Base-by-base conservation (phyloP, 1,139 yeast genomes). In the Candida pseudoviswanathii region DNA sequence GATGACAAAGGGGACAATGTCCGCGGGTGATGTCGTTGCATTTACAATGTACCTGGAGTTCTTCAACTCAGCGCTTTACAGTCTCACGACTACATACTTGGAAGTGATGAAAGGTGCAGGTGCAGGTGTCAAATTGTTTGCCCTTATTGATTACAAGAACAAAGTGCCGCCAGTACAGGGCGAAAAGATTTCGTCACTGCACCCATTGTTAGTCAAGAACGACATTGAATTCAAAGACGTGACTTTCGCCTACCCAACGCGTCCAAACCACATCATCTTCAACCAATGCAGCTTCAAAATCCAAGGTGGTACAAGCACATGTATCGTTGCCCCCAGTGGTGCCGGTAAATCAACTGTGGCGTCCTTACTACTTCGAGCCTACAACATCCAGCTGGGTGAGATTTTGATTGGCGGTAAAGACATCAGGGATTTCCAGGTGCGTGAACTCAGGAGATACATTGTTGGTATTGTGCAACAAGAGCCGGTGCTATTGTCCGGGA, bases 321-420 rank as follows among this genome's bases (percentile, higher is more conserved):
- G 97, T 61, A 78, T 91, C 48, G 97, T 90, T 11, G 97, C 97
- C 1, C 89, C 94, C 11, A 88, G 96, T 21, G 97, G 97, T 0
- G 85, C 95, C 50, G 97, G 97, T 21, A 91, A 91, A 63, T 87
- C 96, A 4, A 91, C 97, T 0, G 79, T 91, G 34, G 86, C 92
- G 1, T 82, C 90, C 5, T 68, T 91, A 44, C 67, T 91, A 24
- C 74, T 90, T 54, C 77, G 96, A 47, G 83, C 89, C 50, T 89
- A 90, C 64, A 77, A 81, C 50, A 64, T 77, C 1, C 68, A 70
- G 47, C 51, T 65, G 5, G 97, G 97, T 22, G 65, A 71, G 21
- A 82, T 91, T 37, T 65, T 73, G 2, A 74, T 91, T 46, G 96
- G 92, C 48, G 90, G 89, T 1, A 71, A 71, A 36, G 80, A 86